phyloP scores from a whole-genome alignment of 306 rosid genomes.

The Prunus salicina region DNA sequence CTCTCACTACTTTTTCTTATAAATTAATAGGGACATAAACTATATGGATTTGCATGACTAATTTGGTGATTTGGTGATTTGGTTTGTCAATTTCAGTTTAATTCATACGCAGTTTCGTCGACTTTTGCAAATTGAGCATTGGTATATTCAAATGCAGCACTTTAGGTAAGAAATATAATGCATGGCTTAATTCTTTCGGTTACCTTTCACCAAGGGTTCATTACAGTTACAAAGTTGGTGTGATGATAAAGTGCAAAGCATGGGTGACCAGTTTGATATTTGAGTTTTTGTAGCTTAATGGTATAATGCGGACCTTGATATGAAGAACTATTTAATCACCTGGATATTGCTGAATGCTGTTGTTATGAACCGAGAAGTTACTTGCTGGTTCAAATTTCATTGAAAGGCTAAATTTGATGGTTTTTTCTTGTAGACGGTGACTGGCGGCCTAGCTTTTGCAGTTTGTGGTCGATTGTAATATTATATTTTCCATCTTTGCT shows the following conservation, averaged over 20 bases:
- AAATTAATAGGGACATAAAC: neutral
- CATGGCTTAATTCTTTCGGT: neutral
- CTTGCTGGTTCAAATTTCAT: neutral
- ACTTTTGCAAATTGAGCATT: neutral
- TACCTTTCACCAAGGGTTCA: neutral
- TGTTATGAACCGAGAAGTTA: neutral
- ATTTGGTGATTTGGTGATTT: neutral
- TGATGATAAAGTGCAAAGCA: neutral
- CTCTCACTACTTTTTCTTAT: neutral
- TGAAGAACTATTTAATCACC: neutral
- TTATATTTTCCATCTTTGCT: neutral
- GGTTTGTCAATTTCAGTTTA: neutral
- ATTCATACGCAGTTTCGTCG: no score
- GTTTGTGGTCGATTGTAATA: constrained; percentile 1
- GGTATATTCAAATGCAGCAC: neutral
- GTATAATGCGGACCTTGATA: neutral
- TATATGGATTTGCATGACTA: neutral
- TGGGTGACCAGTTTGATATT: neutral
- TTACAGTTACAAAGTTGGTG: neutral
- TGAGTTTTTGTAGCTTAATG: neutral
- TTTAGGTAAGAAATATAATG: neutral
- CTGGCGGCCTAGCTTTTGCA: neutral
- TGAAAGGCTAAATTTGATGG: neutral
- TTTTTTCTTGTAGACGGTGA: neutral
- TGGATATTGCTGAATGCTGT: neutral